Conservation (phyloP, 2,329 filamentous ascomycete species). For the Sarocladium brachiariae region DNA sequence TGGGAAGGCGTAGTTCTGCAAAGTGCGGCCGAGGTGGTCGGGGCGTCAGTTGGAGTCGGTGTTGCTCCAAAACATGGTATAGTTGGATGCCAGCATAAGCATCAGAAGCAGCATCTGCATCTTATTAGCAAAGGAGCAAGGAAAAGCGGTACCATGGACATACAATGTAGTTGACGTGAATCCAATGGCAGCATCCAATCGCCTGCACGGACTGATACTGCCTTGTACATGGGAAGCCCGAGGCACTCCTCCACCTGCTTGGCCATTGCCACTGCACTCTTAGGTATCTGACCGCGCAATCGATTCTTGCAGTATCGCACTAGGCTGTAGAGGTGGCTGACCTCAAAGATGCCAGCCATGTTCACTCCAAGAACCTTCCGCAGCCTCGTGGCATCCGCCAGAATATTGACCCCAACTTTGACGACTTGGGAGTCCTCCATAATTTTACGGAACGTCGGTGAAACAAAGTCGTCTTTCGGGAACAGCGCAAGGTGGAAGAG, state of each 20-base stretch:
- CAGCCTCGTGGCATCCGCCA: slow-evolving; percentile 63
- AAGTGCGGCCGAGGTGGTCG: slow-evolving; percentile 63
- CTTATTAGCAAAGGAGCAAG: background rate
- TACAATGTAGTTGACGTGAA: slow-evolving; percentile 62
- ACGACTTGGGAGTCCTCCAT: slow-evolving; percentile 63
- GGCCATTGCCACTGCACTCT: slow-evolving; percentile 57
- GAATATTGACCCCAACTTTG: slow-evolving; percentile 73
- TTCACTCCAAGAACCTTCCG: slow-evolving; percentile 58
- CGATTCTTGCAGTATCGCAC: slow-evolving; percentile 56
- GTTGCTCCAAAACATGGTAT: slow-evolving; percentile 63
- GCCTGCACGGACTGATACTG: slow-evolving; percentile 58
- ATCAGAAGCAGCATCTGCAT: slow-evolving; percentile 68
- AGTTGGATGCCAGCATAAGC: slow-evolving; percentile 74
- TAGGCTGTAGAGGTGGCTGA: slow-evolving; percentile 75
- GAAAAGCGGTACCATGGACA: slow-evolving; percentile 25
- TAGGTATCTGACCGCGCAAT: slow-evolving; percentile 55
- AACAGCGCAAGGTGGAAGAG: slow-evolving; percentile 75
- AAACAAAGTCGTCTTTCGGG: slow-evolving; percentile 50
- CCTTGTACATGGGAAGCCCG: slow-evolving; percentile 70
- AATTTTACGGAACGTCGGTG: slow-evolving; percentile 62
- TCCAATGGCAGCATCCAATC: slow-evolving; percentile 64
- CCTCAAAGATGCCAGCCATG: slow-evolving; percentile 64
- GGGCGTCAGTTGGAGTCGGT: slow-evolving; percentile 59
- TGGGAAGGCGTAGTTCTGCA: slow-evolving; percentile 60
- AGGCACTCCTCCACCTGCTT: slow-evolving; percentile 65